Percentiles rank a stretch among this genome's conserved stretches.
These are phyloP conservation scores for Inga leiocalycina DNA, from an alignment of 306 rosid species.

Conservation along the genomic window DNA sequence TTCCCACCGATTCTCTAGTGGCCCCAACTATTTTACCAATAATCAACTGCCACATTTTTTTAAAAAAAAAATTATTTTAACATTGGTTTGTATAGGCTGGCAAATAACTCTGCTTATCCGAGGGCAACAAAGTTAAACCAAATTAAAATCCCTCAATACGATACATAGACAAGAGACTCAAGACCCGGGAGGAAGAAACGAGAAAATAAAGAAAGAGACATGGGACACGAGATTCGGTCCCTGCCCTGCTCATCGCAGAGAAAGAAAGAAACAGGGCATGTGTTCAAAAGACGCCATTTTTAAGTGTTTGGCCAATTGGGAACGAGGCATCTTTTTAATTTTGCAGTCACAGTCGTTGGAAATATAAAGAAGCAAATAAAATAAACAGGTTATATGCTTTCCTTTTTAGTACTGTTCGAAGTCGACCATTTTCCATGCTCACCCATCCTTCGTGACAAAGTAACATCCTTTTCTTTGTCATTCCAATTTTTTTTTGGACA, in stretches of 20 bases:
- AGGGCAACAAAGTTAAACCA: conserved; percentile 3
- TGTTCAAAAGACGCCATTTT: conserved; percentile 37
- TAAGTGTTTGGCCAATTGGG: conserved; percentile 31
- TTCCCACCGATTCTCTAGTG: background rate
- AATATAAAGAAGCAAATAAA: conserved; percentile 43
- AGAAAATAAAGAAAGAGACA: background rate
- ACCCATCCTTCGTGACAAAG: conserved; percentile 67
- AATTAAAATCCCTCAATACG: background rate
- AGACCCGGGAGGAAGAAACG: background rate
- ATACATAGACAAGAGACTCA: background rate
- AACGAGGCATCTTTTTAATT: conserved; percentile 40
- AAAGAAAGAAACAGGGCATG: conserved; percentile 22
- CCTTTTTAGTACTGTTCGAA: background rate
- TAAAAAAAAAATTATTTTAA: background rate
- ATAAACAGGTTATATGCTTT: conserved; percentile 39
- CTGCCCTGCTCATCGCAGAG: background rate
- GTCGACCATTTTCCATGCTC: conserved; percentile 35
- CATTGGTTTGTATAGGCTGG: conserved; percentile 21
- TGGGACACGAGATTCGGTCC: background rate
- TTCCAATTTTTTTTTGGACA: conserved; percentile 9
- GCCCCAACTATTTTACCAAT: background rate
- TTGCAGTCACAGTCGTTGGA: conserved; percentile 36
- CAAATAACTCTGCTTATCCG: background rate
- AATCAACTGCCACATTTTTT: background rate
- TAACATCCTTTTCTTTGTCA: conserved; percentile 53